phyloP scores from a whole-genome alignment of 192 early-diverging fungal species.

The Pilobolus umbonatus region DNA sequence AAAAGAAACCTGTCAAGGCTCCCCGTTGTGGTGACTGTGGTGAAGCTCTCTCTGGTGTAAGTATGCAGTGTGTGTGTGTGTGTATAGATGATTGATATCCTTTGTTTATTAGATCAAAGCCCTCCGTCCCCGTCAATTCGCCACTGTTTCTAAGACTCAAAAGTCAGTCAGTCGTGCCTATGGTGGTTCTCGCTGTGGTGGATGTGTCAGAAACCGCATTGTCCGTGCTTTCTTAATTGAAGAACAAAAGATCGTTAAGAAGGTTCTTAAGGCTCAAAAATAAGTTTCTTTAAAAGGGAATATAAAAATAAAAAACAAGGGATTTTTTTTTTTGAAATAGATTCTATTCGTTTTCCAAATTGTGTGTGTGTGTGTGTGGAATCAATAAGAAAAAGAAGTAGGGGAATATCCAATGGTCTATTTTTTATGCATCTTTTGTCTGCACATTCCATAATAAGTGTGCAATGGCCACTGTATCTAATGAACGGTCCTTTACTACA shows the following conservation, averaged over 20 bases:
- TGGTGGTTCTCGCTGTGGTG: conserved; percentile 92
- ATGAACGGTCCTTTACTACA: conserved; percentile 43
- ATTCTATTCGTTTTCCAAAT: neutral
- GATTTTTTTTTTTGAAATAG: neutral
- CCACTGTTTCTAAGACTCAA: conserved; percentile 84
- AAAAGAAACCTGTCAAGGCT: conserved; percentile 87
- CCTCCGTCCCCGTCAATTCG: conserved; percentile 90
- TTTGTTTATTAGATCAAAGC: conserved; percentile 34
- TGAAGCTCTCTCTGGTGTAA: conserved; percentile 80
- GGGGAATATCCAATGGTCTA: no score
- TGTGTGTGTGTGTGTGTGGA: no score
- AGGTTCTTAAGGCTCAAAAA: conserved; percentile 82
- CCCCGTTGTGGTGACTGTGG: conserved; percentile 99
- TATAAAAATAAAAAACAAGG: neutral
- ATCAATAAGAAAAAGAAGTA: neutral
- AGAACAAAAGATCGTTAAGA: conserved; percentile 99
- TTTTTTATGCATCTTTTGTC: conserved; percentile 24
- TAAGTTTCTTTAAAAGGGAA: neutral
- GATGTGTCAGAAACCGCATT: conserved; percentile 78
- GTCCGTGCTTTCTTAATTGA: conserved; percentile 98
- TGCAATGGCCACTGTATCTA: conserved; percentile 45
- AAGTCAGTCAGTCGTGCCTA: conserved; percentile 95
- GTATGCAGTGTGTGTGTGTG: conserved; percentile 16
- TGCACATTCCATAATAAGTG: conserved; percentile 43
- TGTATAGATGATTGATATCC: neutral